Percentiles rank a stretch among this genome's conserved stretches.
Conservation (phyloP, 805 yeast genomes). For the Metschnikowia vanudenii region DNA sequence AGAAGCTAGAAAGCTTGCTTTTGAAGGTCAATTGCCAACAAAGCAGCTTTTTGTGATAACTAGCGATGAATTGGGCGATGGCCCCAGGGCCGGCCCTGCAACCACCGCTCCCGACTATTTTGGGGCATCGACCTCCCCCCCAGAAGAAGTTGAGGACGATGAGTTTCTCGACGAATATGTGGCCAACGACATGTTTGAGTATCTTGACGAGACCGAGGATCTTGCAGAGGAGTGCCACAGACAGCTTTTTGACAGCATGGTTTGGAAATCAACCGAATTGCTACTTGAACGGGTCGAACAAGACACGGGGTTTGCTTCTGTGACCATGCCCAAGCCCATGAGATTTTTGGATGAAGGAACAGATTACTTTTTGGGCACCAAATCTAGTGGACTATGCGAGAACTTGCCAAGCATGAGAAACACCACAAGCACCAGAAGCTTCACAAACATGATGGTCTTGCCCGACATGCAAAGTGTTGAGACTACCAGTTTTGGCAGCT, state of each 20-base stretch:
- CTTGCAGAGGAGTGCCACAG: neutral
- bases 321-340: neutral
- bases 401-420: conserved; percentile 12
- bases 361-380: neutral
- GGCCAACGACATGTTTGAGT: neutral
- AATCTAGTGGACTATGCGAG: no score
- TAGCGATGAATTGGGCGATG: no score
- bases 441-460: no score
- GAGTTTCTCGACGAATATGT: neutral
- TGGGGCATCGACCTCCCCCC: no score
- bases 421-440: no score
- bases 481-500: neutral
- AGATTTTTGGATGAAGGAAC: neutral
- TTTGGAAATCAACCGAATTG: conserved; percentile 1
- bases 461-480: conserved; percentile 3
- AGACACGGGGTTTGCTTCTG: conserved; percentile 1
- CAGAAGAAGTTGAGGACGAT: neutral
- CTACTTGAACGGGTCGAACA: conserved; percentile 2
- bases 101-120: no score
- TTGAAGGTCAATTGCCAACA: no score
- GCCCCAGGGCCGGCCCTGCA: no score
- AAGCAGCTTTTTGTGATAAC: no score
- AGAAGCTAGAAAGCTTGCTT: no score
- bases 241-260: neutral
- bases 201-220: conserved; percentile 2